Evolutionary conservation across 1,139 yeast species (phyloP), one percentile per base, ranked within the genome.

Genomic region (Protomyces gravidus): DNA sequence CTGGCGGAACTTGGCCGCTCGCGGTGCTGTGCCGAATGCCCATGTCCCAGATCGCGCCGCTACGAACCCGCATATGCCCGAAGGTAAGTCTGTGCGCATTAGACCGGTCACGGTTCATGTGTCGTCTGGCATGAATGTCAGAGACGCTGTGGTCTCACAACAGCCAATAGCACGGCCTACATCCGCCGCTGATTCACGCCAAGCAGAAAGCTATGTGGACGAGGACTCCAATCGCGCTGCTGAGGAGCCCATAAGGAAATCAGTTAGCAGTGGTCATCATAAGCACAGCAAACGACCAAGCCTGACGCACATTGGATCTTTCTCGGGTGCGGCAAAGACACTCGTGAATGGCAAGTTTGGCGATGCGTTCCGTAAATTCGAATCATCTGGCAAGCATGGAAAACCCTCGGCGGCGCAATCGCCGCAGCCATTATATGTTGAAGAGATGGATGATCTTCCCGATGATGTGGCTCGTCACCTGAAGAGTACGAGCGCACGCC

Each of bases 301-400:
- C 28, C 30, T 62, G 40, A 50, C 63, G 9, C 58, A 51, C 6
- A 48, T 57, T 15, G 28, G 52, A n/a, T 51, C 60, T 9, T 30
- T 57, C 28, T 45, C 60, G 5, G 56, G 55, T 5, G 33, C 61
- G 6, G 58, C 58, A 2, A 63, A 48, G 42, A 57, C 48, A 28
- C 50, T 51, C 15, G 27, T 64, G 21, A 50, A 61, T 11, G 65
- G 65, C 17, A 65, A 65, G 45, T 64, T 65, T 48, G 64, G 66
- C 33, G 67, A 65, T 9, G 65, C 67, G 1, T 62, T 65, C 42
- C 57, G 61, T 46, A 62, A 60, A 45, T 65, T 65, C 39, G 67
- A 65, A 25, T 23, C 58, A 3, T 33, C 51, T 19, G 42, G 42
- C 3, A 9, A 15, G 7, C 15, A 36, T 39, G 25, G 13, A 33